Base-by-base conservation (phyloP, 805 yeast genomes). In the Myxozyma sirexii region DNA sequence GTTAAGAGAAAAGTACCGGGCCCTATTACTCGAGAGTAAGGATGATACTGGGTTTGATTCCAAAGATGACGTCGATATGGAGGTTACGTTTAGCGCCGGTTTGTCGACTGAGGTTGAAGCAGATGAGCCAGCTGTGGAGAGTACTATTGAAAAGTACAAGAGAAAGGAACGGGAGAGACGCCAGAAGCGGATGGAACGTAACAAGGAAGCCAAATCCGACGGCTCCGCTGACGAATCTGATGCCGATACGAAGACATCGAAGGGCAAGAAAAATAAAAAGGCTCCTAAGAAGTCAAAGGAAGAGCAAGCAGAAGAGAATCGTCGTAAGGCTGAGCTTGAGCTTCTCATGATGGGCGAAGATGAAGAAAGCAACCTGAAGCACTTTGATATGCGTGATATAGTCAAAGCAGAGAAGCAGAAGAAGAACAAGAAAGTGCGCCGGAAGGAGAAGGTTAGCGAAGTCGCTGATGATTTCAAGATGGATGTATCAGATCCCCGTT, bases 71-170 rank as follows among this genome's bases (percentile, higher is more conserved):
- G 86, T 88, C 29, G 97, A 91, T 69, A 88, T 94, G 90, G 98
- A 94, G 72, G 89, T 94, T 68, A 91, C 97, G 0, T 94, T 94
- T 74, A 90, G 92, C 39, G 97, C 98, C 1, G 97, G 90, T 2
- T 75, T 91, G 54, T 81, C 80, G 46, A 83, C 79, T 29, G 75
- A 71, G 21, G 75, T 69, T 41, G 66, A 64, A 1, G 68, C 72
- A 10, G 77, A 70, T 12, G 75, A 75, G 51, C 74, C 70, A 39
- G 78, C 69, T 26, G 83, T 87, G 53, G 90, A 88, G 69, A 78
- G 86, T 8, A 86, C 97, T 0, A 84, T 94, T 51, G 92, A 87
- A 41, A 87, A 85, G 67, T 83, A 91, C 70, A 86, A 82, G 72
- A 82, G 94, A 64, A 94, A 90, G 74, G 97, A 93, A 70, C 90